A percentile compares a stretch with the other conserved stretches of the same genome.
These are phyloP conservation scores for Candida ficus DNA, from an alignment of 805 yeast genomes.

Conservation along the genomic window DNA sequence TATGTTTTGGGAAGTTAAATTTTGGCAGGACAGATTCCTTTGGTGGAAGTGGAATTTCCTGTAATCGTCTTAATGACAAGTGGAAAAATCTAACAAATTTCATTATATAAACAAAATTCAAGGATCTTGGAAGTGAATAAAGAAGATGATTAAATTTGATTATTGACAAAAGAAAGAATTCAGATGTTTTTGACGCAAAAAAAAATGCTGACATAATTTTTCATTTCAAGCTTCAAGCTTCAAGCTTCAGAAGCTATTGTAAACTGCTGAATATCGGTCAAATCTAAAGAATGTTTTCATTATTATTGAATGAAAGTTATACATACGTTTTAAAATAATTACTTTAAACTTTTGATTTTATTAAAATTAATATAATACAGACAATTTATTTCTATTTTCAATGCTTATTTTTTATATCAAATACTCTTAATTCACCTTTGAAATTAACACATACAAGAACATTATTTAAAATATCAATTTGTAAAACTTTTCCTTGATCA, in stretches of 20 bases:
- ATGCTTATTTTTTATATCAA: neutral
- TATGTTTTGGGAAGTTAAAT: slow-evolving; percentile 21
- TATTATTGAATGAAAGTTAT: no score
- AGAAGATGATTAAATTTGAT: no score
- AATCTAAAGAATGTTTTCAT: no score
- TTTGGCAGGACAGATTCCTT: slow-evolving; percentile 2
- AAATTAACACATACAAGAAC: neutral
- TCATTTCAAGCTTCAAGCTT: no score
- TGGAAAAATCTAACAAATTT: neutral
- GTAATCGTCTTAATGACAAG: neutral
- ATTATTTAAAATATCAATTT: slow-evolving; percentile 5
- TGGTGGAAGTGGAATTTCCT: slow-evolving; percentile 2
- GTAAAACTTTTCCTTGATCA: slow-evolving; percentile 1
- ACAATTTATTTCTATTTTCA: neutral
- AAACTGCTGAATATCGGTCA: no score
- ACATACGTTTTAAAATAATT: no score
- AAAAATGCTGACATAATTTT: no score
- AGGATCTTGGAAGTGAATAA: no score
- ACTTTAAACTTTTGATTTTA: no score
- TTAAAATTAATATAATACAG: neutral
- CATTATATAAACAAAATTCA: slow-evolving; percentile 1
- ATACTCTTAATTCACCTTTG: slow-evolving; percentile 5
- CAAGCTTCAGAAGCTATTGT: no score
- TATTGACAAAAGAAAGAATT: no score
- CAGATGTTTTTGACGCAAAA: no score